These are phyloP conservation scores for Gentiana macrophylla DNA, from an alignment of 257 asterid genomes.

Conservation along the genomic window DNA sequence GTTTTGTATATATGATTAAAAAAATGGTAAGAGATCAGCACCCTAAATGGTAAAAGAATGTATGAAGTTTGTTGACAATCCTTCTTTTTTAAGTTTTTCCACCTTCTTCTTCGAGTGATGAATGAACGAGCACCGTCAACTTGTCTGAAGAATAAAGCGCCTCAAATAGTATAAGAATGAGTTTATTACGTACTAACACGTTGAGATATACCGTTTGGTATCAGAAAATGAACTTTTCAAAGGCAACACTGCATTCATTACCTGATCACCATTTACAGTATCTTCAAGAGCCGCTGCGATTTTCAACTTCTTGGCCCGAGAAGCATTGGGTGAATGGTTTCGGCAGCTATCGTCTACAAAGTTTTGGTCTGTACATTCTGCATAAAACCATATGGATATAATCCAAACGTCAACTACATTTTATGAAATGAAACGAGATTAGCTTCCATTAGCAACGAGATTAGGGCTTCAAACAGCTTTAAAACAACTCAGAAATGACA, in stretches of 20 bases:
- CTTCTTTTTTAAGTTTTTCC: not conserved
- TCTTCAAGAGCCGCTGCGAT: constrained; percentile 5
- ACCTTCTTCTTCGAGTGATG: constrained; percentile 6
- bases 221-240: too few species aligned
- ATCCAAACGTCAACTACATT: not conserved
- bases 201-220: too few species aligned
- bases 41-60: not conserved
- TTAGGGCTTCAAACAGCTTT: too few species aligned
- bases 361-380: constrained; percentile 36
- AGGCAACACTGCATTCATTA: not conserved
- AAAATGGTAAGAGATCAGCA: not conserved
- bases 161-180: constrained; percentile 8
- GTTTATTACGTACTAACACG: too few species aligned
- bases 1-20: too few species aligned
- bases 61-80: constrained; percentile 1
- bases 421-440: too few species aligned
- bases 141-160: not conserved
- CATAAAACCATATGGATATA: constrained; percentile 3
- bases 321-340: constrained; percentile 4
- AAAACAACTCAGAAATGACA: too few species aligned
- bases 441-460: too few species aligned
- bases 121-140: constrained; percentile 1
- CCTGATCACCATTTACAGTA: constrained; percentile 15
- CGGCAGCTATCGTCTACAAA: constrained; percentile 16
- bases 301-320: constrained; percentile 18